Percentiles rank a stretch among this genome's conserved stretches.
Evolutionary conservation across 2,329 filamentous ascomycete genomes (phyloP).

Genomic region (Colletotrichum coccodes): DNA sequence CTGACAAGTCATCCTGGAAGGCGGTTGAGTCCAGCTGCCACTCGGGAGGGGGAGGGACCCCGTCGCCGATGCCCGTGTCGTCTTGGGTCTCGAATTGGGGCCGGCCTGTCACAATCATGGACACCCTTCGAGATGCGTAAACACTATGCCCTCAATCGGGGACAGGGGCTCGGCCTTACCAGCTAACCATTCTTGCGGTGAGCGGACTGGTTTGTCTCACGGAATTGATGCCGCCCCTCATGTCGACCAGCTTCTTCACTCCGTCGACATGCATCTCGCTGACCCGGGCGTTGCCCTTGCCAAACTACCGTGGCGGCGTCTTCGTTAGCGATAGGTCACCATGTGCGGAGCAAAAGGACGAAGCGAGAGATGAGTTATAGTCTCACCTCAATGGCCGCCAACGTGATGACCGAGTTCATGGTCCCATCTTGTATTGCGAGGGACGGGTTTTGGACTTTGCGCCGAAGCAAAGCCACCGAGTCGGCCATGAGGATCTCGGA

Average conservation of each 20-base stretch:
- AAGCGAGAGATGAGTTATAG: fast-evolving
- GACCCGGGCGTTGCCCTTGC: slow-evolving; percentile 59
- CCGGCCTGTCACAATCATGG: slow-evolving; percentile 61
- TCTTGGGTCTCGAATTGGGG: slow-evolving; percentile 65
- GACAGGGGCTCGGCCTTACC: slow-evolving; percentile 47
- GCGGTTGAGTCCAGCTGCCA: slow-evolving; percentile 52
- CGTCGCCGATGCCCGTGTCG: slow-evolving; percentile 57
- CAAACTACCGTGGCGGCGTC: slow-evolving; percentile 48
- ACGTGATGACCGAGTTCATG: slow-evolving; percentile 65
- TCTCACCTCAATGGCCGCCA: slow-evolving; percentile 67
- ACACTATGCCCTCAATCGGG: neutral
- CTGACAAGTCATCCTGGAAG: slow-evolving; percentile 11
- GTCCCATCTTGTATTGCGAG: slow-evolving; percentile 64
- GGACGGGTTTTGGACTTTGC: slow-evolving; percentile 56
- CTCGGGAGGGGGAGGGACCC: slow-evolving; percentile 58
- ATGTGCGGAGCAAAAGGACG: neutral
- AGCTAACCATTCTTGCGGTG: slow-evolving; percentile 64
- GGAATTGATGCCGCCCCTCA: slow-evolving; percentile 61
- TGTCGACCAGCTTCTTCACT: slow-evolving; percentile 56
- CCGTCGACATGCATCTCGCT: slow-evolving; percentile 61
- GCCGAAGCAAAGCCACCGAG: slow-evolving; percentile 62
- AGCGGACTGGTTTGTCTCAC: slow-evolving; percentile 60
- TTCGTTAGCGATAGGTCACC: neutral
- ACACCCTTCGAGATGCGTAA: slow-evolving; percentile 55
- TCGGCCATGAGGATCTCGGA: slow-evolving; percentile 68